Evolutionary conservation across 2,329 filamentous ascomycete genomes (phyloP).

Genomic region (Epichloe typhina): DNA sequence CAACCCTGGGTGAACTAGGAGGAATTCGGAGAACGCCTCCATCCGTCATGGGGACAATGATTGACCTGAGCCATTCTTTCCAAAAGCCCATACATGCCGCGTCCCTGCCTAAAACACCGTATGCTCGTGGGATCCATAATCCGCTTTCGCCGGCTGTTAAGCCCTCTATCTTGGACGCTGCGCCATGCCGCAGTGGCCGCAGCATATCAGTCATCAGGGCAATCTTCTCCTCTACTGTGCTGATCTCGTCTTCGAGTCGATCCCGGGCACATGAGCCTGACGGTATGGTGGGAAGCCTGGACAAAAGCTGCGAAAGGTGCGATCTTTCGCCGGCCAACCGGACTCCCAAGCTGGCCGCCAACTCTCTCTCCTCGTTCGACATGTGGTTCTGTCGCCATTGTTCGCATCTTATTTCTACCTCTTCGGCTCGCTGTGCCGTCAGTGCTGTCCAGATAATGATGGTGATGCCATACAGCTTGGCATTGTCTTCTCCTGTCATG

Average conservation of each 20-base stretch:
- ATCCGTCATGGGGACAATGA: conserved; percentile 92
- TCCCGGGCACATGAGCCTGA: conserved; percentile 77
- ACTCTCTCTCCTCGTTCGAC: conserved; percentile 79
- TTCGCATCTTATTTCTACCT: conserved; percentile 71
- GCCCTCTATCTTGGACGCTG: conserved; percentile 93
- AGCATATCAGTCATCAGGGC: conserved; percentile 92
- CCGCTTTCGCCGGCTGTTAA: conserved; percentile 90
- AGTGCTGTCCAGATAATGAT: conserved; percentile 88
- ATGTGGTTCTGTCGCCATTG: conserved; percentile 76
- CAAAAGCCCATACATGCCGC: conserved; percentile 76
- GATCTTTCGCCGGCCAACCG: conserved; percentile 78
- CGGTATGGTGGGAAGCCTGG: conserved; percentile 64
- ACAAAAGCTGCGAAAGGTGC: conserved; percentile 75
- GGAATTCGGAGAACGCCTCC: conserved; percentile 72
- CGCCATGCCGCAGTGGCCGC: conserved; percentile 81
- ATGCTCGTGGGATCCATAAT: conserved; percentile 88
- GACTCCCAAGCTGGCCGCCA: conserved; percentile 83
- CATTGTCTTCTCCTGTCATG: conserved; percentile 89
- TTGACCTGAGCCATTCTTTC: conserved; percentile 95
- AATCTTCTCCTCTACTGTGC: conserved; percentile 93
- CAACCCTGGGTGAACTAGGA: conserved; percentile 76
- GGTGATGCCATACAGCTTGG: conserved; percentile 83
- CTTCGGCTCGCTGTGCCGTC: conserved; percentile 67
- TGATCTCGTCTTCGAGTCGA: conserved; percentile 82
- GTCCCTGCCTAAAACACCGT: conserved; percentile 82